Evolutionary conservation across 2,329 filamentous ascomycete genomes (phyloP).

Genomic region (Tolypocladium nubicola): DNA sequence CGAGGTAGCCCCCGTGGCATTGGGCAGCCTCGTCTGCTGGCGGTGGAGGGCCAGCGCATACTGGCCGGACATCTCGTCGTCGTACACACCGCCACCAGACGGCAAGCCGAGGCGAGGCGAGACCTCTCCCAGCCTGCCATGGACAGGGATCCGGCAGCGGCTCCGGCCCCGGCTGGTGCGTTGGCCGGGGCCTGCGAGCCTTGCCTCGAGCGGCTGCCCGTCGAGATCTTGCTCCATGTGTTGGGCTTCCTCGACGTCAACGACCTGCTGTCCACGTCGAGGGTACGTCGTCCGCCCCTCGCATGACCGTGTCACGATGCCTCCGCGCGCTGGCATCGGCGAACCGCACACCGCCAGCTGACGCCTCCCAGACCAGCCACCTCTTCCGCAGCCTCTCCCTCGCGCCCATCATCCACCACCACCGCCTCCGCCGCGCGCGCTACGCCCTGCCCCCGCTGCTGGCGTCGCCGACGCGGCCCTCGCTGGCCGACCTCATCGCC

Average conservation of each 20-base stretch:
- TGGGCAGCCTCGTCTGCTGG: neutral
- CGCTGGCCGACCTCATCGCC: conserved; percentile 49
- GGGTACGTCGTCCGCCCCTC: conserved; percentile 30
- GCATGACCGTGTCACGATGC: neutral
- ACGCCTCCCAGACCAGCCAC: conserved; percentile 41
- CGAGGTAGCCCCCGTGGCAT: neutral
- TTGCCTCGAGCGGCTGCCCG: conserved; percentile 35
- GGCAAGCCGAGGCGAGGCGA: too few species aligned
- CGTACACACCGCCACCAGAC: neutral
- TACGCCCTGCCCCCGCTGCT: conserved; percentile 44
- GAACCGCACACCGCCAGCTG: neutral
- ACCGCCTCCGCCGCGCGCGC: conserved; percentile 49
- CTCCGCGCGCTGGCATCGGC: neutral
- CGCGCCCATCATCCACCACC: conserved; percentile 53
- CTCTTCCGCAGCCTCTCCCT: conserved; percentile 51
- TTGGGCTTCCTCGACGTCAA: conserved; percentile 45
- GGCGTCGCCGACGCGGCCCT: conserved; percentile 44
- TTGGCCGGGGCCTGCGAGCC: neutral
- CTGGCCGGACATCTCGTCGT: neutral
- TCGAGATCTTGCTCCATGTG: conserved; percentile 46
- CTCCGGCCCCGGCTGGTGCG: neutral
- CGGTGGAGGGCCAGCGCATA: neutral
- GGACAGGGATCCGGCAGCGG: neutral
- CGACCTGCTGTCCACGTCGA: conserved; percentile 44
- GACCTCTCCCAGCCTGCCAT: neutral